Evolutionary conservation across 192 early-diverging fungal species (phyloP).

Genomic region (Entophlyctis luteolus): DNA sequence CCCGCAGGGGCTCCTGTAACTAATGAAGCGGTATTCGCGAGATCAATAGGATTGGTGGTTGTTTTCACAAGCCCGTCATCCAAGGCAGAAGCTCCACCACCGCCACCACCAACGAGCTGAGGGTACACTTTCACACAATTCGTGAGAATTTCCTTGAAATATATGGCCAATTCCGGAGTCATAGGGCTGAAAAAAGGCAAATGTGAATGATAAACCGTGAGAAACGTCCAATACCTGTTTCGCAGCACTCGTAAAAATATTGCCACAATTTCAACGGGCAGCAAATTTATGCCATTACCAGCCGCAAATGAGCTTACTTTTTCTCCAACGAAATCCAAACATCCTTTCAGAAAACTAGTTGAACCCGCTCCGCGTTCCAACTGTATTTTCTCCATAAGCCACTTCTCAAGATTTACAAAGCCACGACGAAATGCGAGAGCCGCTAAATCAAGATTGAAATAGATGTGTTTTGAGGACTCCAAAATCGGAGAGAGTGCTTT

Average conservation of each 20-base stretch:
- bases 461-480: slow-evolving; percentile 55
- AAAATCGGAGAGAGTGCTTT: slow-evolving; percentile 70
- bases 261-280: slow-evolving; percentile 63
- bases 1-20: not conserved
- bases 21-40: not conserved
- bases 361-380: slow-evolving; percentile 39
- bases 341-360: slow-evolving; percentile 64
- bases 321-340: slow-evolving; percentile 70
- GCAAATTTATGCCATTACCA: not conserved
- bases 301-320: slow-evolving; percentile 48
- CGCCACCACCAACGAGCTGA: not conserved
- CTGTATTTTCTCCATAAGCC: slow-evolving; percentile 69
- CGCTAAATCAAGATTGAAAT: slow-evolving; percentile 76
- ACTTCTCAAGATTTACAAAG: slow-evolving; percentile 79
- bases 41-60: not conserved
- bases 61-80: too few species aligned
- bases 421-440: slow-evolving; percentile 73
- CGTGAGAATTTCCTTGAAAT: slow-evolving; percentile 20
- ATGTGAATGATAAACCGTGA: not conserved
- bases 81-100: not conserved
- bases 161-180: slow-evolving; percentile 45
- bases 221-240: slow-evolving; percentile 1
- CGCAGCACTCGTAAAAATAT: slow-evolving; percentile 65
- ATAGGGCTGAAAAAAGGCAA: slow-evolving; percentile 38
- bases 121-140: slow-evolving; percentile 23